Evolutionary conservation across 2,329 filamentous ascomycete genomes (phyloP).

Genomic region (Podosphaera fusca): DNA sequence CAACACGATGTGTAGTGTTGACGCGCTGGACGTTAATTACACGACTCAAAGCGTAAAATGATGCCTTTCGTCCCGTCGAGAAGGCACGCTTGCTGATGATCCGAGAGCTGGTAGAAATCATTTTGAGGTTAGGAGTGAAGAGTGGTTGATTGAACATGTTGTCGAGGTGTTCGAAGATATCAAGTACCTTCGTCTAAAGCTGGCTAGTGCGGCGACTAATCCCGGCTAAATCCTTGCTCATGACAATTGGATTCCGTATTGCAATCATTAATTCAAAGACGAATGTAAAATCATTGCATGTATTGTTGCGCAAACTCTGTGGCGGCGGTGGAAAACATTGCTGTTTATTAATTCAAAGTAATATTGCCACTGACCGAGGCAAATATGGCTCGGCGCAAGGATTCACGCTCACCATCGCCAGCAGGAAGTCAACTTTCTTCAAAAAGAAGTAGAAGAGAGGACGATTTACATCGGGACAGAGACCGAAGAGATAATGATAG

Average conservation of each 20-base stretch:
- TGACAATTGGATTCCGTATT: background rate
- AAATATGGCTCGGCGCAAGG: constrained; percentile 36
- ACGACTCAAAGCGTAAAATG: background rate
- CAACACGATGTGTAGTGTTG: background rate
- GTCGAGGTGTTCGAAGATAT: background rate
- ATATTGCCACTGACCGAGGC: constrained; percentile 20
- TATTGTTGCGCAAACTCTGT: background rate
- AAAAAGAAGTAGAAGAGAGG: constrained; percentile 28
- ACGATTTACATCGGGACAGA: constrained; percentile 26
- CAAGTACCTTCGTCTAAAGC: background rate
- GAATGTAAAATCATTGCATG: background rate
- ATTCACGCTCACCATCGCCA: constrained; percentile 74
- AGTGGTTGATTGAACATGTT: background rate
- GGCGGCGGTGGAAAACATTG: background rate
- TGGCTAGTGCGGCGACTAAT: background rate
- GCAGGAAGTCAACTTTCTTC: constrained; percentile 63
- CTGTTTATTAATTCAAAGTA: constrained; percentile 16
- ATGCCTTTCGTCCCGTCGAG: background rate
- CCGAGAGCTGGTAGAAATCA: background rate
- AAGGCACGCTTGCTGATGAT: background rate
- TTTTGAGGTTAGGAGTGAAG: background rate
- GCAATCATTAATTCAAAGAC: background rate
- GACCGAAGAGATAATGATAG: constrained; percentile 27
- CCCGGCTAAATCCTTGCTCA: background rate
- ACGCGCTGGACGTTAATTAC: background rate